A percentile compares a stretch with the other conserved stretches of the same genome.
phyloP scores from a whole-genome alignment of 306 rosid genomes.

The Vicia sativa region DNA sequence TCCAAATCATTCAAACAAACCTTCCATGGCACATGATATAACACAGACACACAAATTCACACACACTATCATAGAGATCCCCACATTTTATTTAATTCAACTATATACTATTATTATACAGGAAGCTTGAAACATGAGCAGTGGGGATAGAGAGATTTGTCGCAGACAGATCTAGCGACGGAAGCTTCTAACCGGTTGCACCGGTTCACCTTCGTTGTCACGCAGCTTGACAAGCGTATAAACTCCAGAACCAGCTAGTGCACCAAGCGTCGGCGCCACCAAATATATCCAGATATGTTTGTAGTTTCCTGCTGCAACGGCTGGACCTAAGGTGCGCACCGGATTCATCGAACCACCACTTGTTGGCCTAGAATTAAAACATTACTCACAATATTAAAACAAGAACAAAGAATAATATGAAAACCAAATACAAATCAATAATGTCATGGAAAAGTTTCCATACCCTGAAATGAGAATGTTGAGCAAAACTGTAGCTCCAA shows the following conservation, averaged over 20 bases:
- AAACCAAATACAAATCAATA: neutral
- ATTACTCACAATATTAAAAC: neutral
- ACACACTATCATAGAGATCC: conserved; percentile 22
- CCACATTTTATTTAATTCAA: conserved; percentile 36
- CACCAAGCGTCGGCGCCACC: conserved; percentile 88
- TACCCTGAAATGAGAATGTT: conserved; percentile 88
- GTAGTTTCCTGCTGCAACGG: conserved; percentile 84
- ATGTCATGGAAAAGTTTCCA: neutral
- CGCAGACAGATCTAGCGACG: conserved; percentile 54
- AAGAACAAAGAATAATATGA: neutral
- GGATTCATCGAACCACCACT: conserved; percentile 97
- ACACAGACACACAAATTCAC: conserved; percentile 27
- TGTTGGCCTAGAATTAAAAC: conserved; percentile 54
- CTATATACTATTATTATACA: conserved; percentile 20
- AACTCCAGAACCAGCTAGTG: conserved; percentile 71
- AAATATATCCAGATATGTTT: conserved; percentile 70
- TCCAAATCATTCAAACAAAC: conserved; percentile 11
- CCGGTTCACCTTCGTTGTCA: conserved; percentile 44
- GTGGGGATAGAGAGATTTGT: conserved; percentile 8
- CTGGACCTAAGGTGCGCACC: conserved; percentile 95
- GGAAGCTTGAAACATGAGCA: neutral
- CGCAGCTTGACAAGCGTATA: conserved; percentile 76
- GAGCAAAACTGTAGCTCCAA: conserved; percentile 87
- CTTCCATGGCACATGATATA: neutral
- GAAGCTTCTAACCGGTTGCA: conserved; percentile 71